Base-by-base conservation (phyloP, 1,139 yeast species). In the Meyerozyma carpophila region DNA sequence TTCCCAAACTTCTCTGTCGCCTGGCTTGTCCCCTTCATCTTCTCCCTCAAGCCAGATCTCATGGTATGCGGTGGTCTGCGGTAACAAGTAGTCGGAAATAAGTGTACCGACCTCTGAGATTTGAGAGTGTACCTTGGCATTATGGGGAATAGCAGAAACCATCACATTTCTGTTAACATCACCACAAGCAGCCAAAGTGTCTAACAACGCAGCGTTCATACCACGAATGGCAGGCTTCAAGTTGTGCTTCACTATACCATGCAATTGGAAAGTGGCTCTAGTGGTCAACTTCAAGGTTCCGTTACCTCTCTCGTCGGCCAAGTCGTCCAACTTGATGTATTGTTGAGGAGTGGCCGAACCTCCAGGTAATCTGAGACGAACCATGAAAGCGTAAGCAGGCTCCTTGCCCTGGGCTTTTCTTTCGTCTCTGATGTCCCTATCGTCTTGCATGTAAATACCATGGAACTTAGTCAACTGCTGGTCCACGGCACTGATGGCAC, bases 401-500 rank as follows among this genome's bases (percentile, higher is more conserved):
- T 93, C 98, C 52, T 87, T 65, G 40, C 98, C 98, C 62, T 87
- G 87, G 41, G 88, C 79, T 68, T 90, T 91, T 61, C 98, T 83
- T 54, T 87, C 86, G 47, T 91, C 98, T 64, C 98, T 81, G 47
- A 93, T 74, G 66, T 93, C 98, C 70, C 98, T 88, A 63, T 93
- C 98, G 65, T 93, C 98, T 73, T 93, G 98, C 96, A 91, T 90
- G 65, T 93, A 93, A 53, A 91, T 90, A 68, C 98, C 98, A 63
- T 93, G 98, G 79, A 93, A 93, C 67, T 93, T 93, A 53, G 97
- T 90, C 63, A 93, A 70, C 68, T 90, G 97, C 68, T 90, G 96
- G 65, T 90, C 97, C 47, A 79, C 80, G n/a, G 97, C 94, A 53
- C 86, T 77, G 53, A 93, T 87, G 13, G 96, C 91, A 52, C 98